Evolutionary conservation across 768 basidiomycete species (phyloP), one percentile per base, ranked within the genome.

Genomic region (Podaxis sp.): DNA sequence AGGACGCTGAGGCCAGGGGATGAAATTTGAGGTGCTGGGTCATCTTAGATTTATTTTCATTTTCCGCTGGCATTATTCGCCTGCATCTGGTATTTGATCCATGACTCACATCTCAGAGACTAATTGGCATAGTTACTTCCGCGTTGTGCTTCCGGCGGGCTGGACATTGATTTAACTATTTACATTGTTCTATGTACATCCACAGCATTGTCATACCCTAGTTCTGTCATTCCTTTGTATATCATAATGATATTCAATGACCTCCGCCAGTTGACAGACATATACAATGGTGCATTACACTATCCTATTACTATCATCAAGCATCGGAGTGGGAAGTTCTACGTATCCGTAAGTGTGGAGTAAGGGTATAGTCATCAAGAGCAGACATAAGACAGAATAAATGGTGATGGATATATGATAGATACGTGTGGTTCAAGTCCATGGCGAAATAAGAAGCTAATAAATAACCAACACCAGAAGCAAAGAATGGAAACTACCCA

Each of bases 1-100:
- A 70, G 72, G 36, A 62, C 66, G 37, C 61, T 58, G 15, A 68
- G 66, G 11, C n/a, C 13, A 12, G 61, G 48, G 2, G 33, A 38
- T 50, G 61, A 62, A 11, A 46, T 62, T 20, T 62, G 54, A 62
- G 54, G 49, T 41, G 28, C 49, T 51, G 53, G 60, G 38, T 48
- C 63, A 46, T n/a, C 53, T 55, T 37, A 15, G 1, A 30, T 38
- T 10, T 55, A 6, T 20, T 59, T 50, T 26, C 51, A 7, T 51
- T 24, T 26, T 7, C 30, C 20, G 6, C 24, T 17, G 36, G 22
- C 36, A 37, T 59, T 59, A 26, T 40, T 24, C 37, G 51, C 37
- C 33, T 50, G 36, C 49, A 50, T 37, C 58, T 37, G 22, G 58
- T 22, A 22, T 38, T 51, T 15, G 17, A 33, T 30, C 28, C 36